Base-by-base conservation (phyloP, 768 basidiomycete species). In the Sporobolomyces pararoseus region DNA sequence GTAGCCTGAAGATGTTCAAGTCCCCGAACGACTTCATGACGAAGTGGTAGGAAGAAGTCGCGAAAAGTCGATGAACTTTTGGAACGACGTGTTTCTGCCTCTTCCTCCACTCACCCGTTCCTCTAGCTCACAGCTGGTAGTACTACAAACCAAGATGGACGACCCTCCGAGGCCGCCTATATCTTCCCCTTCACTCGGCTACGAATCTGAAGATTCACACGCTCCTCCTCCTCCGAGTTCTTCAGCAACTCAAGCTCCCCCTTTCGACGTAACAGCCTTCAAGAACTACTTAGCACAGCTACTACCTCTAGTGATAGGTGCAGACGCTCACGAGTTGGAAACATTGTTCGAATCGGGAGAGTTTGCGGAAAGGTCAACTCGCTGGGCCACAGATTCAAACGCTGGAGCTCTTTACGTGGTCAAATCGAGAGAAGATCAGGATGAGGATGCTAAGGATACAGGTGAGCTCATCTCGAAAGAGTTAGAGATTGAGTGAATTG, bases 251-350 rank as follows among this genome's bases (percentile, higher is more conserved):
- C 49, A 42, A 35, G 50, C 35, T 52, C 62, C 62, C 17, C 37
- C 54, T 1, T 71, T 71, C 78, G 89, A 92, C 79, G 78, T 87
- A 14, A 82, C 84, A 34, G 79, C 87, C 65, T 90, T 93, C 78
- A 85, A 84, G 68, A 80, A 83, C 13, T 93, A 91, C 80, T 82
- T 93, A 35, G 81, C 84, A 49, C 82, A 85, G 1, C 82, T 94
- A 29, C 81, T 94, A 3, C 91, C 91, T 2, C 88, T 90, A 16
- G 84, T 91, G 2, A 83, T 94, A n/a, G 90, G 86, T n/a, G 87
- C 89, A 3, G 77, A 81, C 16, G 82, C 82, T 0, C 81, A 83
- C 47, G 90, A 92, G 64, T 81, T 93, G 3, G 83, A 87, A 0
- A 77, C 89, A 42, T 87, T 92, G 73, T 87, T 90, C 75, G 44